Conservation (phyloP, 805 yeast genomes). For the Metschnikowia amazonensis region DNA sequence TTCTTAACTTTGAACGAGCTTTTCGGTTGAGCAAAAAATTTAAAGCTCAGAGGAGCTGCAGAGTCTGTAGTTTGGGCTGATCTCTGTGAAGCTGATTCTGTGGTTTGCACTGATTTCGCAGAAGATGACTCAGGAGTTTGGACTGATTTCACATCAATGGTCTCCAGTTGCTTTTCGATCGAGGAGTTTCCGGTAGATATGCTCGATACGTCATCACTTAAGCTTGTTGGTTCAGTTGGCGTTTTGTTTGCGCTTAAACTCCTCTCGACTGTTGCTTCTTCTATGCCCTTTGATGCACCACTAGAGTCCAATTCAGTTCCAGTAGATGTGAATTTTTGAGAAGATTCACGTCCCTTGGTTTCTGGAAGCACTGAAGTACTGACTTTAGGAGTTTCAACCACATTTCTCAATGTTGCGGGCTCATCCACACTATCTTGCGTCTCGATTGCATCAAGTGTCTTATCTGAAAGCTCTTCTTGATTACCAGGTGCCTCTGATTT, state of each 20-base stretch:
- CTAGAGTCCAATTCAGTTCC: not conserved
- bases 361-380: too few species aligned
- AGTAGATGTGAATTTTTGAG: not conserved
- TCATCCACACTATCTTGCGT: not conserved
- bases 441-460: not conserved
- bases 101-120: not conserved
- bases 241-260: not conserved
- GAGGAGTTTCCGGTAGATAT: not conserved
- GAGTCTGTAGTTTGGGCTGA: not conserved
- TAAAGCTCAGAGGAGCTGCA: not conserved
- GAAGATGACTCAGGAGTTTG: not conserved
- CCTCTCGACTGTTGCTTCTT: not conserved
- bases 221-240: not conserved
- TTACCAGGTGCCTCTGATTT: not conserved
- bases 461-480: not conserved
- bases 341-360: not conserved
- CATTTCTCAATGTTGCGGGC: not conserved
- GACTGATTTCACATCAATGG: not conserved
- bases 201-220: not conserved
- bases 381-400: not conserved
- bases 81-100: not conserved
- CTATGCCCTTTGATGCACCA: not conserved
- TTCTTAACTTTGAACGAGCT: conserved; percentile 16
- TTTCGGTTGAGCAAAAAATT: not conserved
- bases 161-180: not conserved